Base-by-base conservation (phyloP, 1,284 basidiomycete genomes). In the Irpex lacteus region DNA sequence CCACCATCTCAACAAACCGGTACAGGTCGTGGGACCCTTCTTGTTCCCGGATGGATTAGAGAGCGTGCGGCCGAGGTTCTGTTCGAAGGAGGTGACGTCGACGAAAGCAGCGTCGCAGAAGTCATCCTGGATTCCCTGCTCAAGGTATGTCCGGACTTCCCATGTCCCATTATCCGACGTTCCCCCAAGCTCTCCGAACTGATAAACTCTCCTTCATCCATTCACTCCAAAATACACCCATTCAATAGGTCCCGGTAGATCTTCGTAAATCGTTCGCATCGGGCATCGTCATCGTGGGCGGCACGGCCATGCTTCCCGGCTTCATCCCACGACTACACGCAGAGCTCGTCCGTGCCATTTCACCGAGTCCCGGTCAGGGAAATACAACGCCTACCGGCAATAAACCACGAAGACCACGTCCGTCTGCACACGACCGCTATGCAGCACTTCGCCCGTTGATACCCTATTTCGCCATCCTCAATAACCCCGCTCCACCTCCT, bases 41-140 rank as follows among this genome's bases (percentile, higher is more conserved):
- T 91, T 53, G 87, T 99, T 50, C 97, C 97, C 0, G 96, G 96
- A 0, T 99, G 98, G 97, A 82, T 98, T 26, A 80, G 97, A 44
- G 96, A 98, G 73, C 83, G 96, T 6, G 92, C 92, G 0, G 89
- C 94, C 2, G 97, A 99, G 73, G 83, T 96, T 3, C 79, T 98
- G 1, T 98, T 98, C 68, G 94, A 95, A 71, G 88, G 89, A 2
- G 92, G 92, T n/a, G 93, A 95, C 67, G 86, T 91, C 32, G 95
- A 95, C 70, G 92, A 92, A 75, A 84, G 83, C 66, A 94, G 90
- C 62, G 78, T 97, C 2, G 88, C 92, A 0, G 94, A 96, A 70
- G 83, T 91, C 26, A 81, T 98, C 2, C 78, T 98, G 0, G 87
- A 92, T 63, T 82, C 88, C 0, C 75, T 98, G 9, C 79, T 94